Evolutionary conservation across 179 eudicot species (phyloP).

Genomic region (Drosera spatulata): DNA sequence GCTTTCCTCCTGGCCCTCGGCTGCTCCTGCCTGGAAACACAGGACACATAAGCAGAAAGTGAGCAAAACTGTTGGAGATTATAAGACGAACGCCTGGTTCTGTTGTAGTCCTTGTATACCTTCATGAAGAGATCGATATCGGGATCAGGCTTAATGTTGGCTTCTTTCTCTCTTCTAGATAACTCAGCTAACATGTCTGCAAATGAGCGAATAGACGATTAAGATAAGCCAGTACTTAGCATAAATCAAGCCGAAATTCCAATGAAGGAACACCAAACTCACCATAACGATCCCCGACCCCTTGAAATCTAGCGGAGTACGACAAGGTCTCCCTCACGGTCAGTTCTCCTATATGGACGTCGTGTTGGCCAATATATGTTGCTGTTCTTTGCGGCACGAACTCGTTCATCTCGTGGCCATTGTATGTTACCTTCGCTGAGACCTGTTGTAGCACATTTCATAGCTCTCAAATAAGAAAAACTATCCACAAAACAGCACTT

Average conservation of each 20-base stretch:
- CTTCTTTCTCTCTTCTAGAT: slow-evolving; percentile 37
- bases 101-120: slow-evolving; percentile 7
- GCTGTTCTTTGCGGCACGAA: slow-evolving; percentile 45
- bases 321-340: slow-evolving; percentile 40
- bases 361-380: slow-evolving; percentile 38
- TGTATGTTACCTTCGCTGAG: slow-evolving; percentile 31
- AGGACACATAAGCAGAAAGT: background rate
- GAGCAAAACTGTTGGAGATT: background rate
- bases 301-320: slow-evolving; percentile 40
- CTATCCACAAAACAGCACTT: background rate
- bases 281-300: slow-evolving; percentile 43
- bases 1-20: slow-evolving; percentile 9
- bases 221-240: no score
- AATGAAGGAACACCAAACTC: background rate
- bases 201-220: background rate
- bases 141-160: slow-evolving; percentile 38
- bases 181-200: slow-evolving; percentile 42
- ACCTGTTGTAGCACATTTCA: slow-evolving; percentile 10
- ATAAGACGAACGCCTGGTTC: no score
- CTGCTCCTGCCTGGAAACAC: slow-evolving; percentile 2
- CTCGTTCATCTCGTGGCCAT: slow-evolving; percentile 40
- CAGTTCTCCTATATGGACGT: slow-evolving; percentile 35
- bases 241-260: no score
- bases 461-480: background rate
- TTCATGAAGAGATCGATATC: slow-evolving; percentile 46